A percentile compares a stretch with the other conserved stretches of the same genome.
These are phyloP conservation scores for Zymoseptoria crescenta DNA, from an alignment of 2,329 filamentous ascomycete species.

Conservation along the genomic window DNA sequence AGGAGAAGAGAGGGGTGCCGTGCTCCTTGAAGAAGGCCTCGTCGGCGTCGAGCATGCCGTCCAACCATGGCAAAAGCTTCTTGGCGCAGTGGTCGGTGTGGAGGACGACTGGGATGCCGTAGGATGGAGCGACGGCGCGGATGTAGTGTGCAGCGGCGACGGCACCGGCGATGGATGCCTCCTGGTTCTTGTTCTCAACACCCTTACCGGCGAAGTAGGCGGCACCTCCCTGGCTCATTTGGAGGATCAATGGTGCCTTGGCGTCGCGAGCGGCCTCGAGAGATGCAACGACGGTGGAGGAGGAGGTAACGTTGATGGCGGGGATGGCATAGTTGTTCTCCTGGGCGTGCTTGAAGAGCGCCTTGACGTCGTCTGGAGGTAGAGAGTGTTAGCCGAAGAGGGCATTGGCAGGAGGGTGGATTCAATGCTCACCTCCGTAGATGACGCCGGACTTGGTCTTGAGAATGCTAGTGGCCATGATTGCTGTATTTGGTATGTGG, in stretches of 20 bases:
- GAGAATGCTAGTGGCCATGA: constrained; percentile 25
- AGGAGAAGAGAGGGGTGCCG: constrained; percentile 87
- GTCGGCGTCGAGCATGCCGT: constrained; percentile 90
- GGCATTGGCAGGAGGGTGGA: neutral
- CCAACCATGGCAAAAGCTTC: constrained; percentile 97
- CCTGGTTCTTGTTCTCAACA: constrained; percentile 73
- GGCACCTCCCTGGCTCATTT: constrained; percentile 87
- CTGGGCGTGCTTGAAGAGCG: constrained; percentile 83
- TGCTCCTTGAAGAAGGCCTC: constrained; percentile 92
- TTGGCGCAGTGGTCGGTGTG: constrained; percentile 99
- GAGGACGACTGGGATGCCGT: constrained; percentile 84
- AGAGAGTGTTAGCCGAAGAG: constrained; percentile 5
- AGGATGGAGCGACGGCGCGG: constrained; percentile 74
- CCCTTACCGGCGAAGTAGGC: constrained; percentile 56
- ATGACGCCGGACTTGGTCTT: constrained; percentile 32
- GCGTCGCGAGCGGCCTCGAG: constrained; percentile 92
- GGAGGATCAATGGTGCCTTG: constrained; percentile 87
- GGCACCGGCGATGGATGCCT: constrained; percentile 79
- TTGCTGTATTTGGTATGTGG: constrained; percentile 4
- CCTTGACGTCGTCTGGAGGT: constrained; percentile 18
- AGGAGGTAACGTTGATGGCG: constrained; percentile 75
- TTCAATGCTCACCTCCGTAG: constrained; percentile 28
- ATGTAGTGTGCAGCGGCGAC: constrained; percentile 91
- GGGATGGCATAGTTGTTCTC: constrained; percentile 80
- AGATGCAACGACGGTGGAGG: constrained; percentile 73